Base-by-base conservation (phyloP, 768 basidiomycete genomes). In the Tylopilus cervinicoccineus region DNA sequence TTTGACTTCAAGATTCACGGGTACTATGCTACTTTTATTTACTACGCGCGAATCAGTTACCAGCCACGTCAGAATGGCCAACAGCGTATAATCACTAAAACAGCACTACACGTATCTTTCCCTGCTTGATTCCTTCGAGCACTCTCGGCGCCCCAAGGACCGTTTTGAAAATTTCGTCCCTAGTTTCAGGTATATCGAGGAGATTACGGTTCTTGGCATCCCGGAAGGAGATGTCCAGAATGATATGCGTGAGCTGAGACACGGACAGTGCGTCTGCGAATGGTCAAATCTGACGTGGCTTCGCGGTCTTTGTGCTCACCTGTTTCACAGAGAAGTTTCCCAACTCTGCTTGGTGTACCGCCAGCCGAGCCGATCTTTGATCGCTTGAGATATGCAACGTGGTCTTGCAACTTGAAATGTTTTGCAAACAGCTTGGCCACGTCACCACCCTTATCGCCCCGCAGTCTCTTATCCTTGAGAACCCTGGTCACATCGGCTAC, bases 341-440 rank as follows among this genome's bases (percentile, higher is more conserved):
- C 92, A 34, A 98, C 72, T 58, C 95, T 78, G 24, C 88, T 87
- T 22, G 95, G 94, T 3, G 95, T 99, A 17, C 95, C 95, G 23
- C 88, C 90, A 17, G 92, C 95, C 34, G 86, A 77, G 19, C 86
- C 87, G 38, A 97, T 79, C 64, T 86, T 89, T n/a, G 92, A 94
- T 55, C 81, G 77, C 60, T 78, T 76, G 59, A 98, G 76, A 70
- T 93, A 90, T 14, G 80, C 73, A 60, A 88, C 80, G 66, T 98
- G 94, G 48, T 94, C 89, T 41, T 84, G 73, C 33, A 94, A 73
- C 70, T 94, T 96, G 70, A 95, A 83, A 64, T 98, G 94, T 67
- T 86, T 93, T 26, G 94, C 92, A 59, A 98, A 98, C 23, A 99
- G 79, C 67, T 97, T 97, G 19, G 88, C 93, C 27, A 96, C 85